Percentiles rank a stretch among this genome's conserved stretches.
Conservation (phyloP, 176 grass and related monocot species). For the Tuctoria greenei region DNA sequence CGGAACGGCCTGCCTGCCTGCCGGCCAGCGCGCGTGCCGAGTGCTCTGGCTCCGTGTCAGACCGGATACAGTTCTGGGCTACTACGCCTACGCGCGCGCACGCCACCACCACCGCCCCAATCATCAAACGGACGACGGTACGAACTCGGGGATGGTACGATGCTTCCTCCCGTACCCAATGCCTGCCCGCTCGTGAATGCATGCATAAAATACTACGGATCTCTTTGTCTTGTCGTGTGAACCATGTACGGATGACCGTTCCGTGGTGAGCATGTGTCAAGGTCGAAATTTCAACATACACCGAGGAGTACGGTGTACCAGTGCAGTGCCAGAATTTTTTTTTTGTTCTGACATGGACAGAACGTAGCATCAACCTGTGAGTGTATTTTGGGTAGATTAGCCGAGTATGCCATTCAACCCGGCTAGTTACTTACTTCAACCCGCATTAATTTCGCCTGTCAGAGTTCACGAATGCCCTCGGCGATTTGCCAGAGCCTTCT, state of each 20-base stretch:
- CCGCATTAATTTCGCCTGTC: neutral
- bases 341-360: neutral
- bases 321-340: neutral
- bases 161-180: neutral
- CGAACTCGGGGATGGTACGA: neutral
- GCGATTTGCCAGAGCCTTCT: neutral
- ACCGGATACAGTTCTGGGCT: constrained; percentile 4
- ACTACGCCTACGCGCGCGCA: constrained; percentile 27
- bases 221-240: constrained; percentile 1
- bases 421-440: neutral
- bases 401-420: neutral
- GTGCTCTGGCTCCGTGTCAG: constrained; percentile 14
- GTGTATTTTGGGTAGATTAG: neutral
- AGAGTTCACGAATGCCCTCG: neutral
- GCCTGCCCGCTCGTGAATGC: constrained; percentile 7
- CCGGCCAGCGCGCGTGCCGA: neutral
- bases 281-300: neutral
- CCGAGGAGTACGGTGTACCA: neutral
- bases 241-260: neutral
- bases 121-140: constrained; percentile 4
- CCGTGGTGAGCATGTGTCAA: neutral
- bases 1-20: neutral
- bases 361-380: neutral
- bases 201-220: neutral
- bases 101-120: constrained; percentile 38